Conservation (phyloP, 2,329 filamentous ascomycete species). For the Ascocoryne sarcoides region DNA sequence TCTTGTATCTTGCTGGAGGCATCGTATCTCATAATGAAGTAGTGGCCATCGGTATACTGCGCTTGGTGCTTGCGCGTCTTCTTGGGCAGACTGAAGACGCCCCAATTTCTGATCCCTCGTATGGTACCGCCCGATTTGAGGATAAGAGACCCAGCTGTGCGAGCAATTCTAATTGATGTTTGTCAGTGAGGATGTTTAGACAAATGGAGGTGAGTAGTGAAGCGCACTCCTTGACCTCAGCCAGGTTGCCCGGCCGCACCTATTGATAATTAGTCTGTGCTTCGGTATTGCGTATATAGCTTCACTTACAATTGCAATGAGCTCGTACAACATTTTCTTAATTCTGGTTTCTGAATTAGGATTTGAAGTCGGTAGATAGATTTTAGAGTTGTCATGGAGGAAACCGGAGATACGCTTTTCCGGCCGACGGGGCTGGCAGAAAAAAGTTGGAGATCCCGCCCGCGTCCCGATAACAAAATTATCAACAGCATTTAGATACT, state of each 20-base stretch:
- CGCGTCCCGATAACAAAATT: slow-evolving; percentile 5
- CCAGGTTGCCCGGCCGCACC: slow-evolving; percentile 85
- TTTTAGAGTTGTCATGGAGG: no score
- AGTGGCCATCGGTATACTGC: slow-evolving; percentile 77
- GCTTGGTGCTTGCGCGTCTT: slow-evolving; percentile 73
- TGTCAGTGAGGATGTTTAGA: slow-evolving; percentile 1
- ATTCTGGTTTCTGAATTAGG: no score
- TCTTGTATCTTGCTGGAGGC: slow-evolving; percentile 64
- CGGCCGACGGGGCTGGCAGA: background rate
- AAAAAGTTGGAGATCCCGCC: slow-evolving; percentile 1
- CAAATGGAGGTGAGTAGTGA: slow-evolving; percentile 13
- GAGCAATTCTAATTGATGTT: slow-evolving; percentile 60
- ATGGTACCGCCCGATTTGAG: slow-evolving; percentile 80
- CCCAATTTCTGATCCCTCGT: slow-evolving; percentile 92
- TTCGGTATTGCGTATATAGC: no score
- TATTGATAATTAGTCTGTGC: no score
- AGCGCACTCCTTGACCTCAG: slow-evolving; percentile 89
- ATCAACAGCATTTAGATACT: no score
- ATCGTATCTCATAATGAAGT: slow-evolving; percentile 98
- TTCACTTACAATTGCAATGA: slow-evolving; percentile 85
- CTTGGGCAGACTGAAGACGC: slow-evolving; percentile 77
- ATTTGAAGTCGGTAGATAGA: no score
- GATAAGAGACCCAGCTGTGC: slow-evolving; percentile 73
- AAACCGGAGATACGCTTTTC: background rate
- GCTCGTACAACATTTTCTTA: slow-evolving; percentile 91